Percentiles rank a stretch among this genome's conserved stretches.
Conservation (phyloP, 306 rosid genomes). For the Castanea mollissima region DNA sequence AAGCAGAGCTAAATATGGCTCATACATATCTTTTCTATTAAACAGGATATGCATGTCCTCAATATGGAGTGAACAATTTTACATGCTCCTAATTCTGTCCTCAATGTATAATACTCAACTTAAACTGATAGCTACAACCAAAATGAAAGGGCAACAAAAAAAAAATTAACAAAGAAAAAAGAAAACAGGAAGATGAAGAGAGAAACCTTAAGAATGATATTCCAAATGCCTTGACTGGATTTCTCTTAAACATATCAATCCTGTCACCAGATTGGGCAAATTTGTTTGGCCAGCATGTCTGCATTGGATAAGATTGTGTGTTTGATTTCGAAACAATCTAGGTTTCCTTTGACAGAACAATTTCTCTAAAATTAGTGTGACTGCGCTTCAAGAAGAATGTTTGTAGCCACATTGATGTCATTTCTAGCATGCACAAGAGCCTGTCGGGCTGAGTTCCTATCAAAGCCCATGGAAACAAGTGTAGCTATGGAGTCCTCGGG, state of each 20-base stretch:
- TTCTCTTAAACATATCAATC: constrained; percentile 32
- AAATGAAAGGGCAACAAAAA: constrained; percentile 24
- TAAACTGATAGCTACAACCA: constrained; percentile 37
- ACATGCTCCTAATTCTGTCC: constrained; percentile 44
- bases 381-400: constrained; percentile 89
- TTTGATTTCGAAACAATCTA: constrained; percentile 18
- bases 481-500: constrained; percentile 76
- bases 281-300: constrained; percentile 29
- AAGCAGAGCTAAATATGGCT: not conserved
- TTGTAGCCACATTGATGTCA: constrained; percentile 85
- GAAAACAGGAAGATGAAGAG: not conserved
- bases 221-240: constrained; percentile 25
- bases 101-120: constrained; percentile 20
- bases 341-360: constrained; percentile 16
- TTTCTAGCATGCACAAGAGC: constrained; percentile 92
- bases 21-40: not conserved
- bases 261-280: constrained; percentile 33
- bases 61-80: constrained; percentile 40
- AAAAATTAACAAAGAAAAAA: constrained; percentile 19
- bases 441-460: constrained; percentile 88
- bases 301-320: constrained; percentile 22
- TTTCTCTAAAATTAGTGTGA: constrained; percentile 41
- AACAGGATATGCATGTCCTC: constrained; percentile 19
- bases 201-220: constrained; percentile 28
- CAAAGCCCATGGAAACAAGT: constrained; percentile 94